Evolutionary conservation across 106 monocot species (phyloP).

Genomic region (Iris macrosiphon): DNA sequence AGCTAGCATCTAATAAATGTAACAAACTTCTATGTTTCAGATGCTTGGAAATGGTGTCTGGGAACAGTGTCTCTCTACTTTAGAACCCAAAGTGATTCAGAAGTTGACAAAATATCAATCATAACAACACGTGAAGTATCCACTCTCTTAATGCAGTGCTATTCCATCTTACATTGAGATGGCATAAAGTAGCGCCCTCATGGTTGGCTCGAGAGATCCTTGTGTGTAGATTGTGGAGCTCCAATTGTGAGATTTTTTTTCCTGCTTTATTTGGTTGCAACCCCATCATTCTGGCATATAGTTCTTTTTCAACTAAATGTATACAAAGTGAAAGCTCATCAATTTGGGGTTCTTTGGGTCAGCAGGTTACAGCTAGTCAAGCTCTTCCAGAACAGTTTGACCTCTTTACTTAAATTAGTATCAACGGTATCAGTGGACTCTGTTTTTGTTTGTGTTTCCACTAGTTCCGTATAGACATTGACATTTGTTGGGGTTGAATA

Average conservation of each 20-base stretch:
- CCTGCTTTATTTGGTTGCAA: slow-evolving; percentile 6
- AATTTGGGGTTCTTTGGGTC: background rate
- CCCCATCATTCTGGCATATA: background rate
- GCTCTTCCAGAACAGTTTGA: slow-evolving; percentile 2
- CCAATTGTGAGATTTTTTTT: background rate
- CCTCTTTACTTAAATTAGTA: background rate
- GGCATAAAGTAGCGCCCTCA: background rate
- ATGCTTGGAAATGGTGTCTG: slow-evolving; percentile 56
- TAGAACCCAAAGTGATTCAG: slow-evolving; percentile 42
- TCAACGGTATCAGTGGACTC: background rate
- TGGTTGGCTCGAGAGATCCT: background rate
- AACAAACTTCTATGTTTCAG: slow-evolving; percentile 10
- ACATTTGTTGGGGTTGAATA: too few species aligned
- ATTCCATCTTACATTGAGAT: slow-evolving; percentile 9
- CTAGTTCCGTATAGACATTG: slow-evolving; percentile 2
- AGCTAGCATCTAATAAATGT: background rate
- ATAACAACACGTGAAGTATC: slow-evolving; percentile 6
- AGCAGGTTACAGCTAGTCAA: background rate
- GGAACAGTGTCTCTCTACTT: slow-evolving; percentile 43
- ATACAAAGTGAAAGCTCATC: background rate
- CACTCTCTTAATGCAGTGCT: background rate
- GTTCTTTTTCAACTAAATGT: background rate
- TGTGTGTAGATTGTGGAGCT: slow-evolving; percentile 8
- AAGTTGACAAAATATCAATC: slow-evolving; percentile 46
- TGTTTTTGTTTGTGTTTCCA: slow-evolving; percentile 14